Conservation (phyloP, 31 red algal genomes). For the Endocladia muricata region DNA sequence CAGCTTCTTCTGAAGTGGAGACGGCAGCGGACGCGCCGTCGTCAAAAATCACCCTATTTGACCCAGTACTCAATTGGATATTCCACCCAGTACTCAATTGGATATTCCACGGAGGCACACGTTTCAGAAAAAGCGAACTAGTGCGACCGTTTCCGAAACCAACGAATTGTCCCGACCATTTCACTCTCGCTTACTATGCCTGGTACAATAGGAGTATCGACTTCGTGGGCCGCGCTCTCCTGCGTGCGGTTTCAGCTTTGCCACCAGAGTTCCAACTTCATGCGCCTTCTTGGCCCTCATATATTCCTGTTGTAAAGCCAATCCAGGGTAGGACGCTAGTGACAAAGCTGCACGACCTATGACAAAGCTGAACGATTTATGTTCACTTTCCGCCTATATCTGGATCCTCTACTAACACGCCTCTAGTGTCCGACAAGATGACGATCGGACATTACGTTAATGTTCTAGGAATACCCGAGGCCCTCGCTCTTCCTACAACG, state of each 20-base stretch:
- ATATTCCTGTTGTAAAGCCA: constrained; percentile 18
- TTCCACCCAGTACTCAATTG: no score
- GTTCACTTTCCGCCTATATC: constrained; percentile 21
- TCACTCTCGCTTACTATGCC: constrained; percentile 9
- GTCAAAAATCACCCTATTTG: background rate
- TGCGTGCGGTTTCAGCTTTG: constrained; percentile 14
- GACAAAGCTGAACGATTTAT: constrained; percentile 9
- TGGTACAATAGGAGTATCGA: constrained; percentile 39
- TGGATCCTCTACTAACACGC: background rate
- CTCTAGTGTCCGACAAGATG: no score
- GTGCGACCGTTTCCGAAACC: background rate
- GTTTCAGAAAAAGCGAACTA: constrained; percentile 6
- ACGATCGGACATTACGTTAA: no score
- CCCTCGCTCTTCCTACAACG: background rate
- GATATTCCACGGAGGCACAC: constrained; percentile 5
- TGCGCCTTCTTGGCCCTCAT: background rate
- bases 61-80: background rate
- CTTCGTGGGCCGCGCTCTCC: constrained; percentile 22
- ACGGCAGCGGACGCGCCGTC: background rate
- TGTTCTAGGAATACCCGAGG: background rate
- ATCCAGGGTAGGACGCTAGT: background rate
- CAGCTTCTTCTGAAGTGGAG: background rate
- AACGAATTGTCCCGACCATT: background rate
- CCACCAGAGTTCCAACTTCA: constrained; percentile 16
- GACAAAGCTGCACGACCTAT: no score